phyloP scores from a whole-genome alignment of 2,329 filamentous ascomycete species.

The Pyricularia pennisetigena region DNA sequence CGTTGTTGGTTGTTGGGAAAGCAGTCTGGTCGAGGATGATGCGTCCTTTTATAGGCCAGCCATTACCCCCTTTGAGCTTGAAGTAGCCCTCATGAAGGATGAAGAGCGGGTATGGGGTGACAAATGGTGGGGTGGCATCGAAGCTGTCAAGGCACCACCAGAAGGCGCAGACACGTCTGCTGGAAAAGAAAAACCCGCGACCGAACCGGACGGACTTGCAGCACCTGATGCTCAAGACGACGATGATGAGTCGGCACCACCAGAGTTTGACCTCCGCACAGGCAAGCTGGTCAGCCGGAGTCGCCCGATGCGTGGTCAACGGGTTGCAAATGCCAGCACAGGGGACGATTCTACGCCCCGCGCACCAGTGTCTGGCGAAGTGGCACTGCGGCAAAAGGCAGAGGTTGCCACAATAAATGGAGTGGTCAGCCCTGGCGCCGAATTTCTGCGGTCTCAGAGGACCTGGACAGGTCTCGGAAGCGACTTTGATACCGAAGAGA shows the following conservation, averaged over 20 bases:
- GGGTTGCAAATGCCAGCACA: conserved; percentile 13
- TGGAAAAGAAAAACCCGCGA: conserved; percentile 13
- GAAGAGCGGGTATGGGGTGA: conserved; percentile 74
- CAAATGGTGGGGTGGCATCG: conserved; percentile 82
- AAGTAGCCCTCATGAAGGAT: conserved; percentile 66
- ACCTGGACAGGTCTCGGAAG: conserved; percentile 90
- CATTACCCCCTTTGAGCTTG: conserved; percentile 90
- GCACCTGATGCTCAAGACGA: conserved; percentile 16
- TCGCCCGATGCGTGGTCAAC: conserved; percentile 52
- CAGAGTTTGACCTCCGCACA: conserved; percentile 86
- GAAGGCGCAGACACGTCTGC: conserved; percentile 13
- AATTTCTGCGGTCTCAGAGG: conserved; percentile 70
- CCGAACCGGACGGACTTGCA: conserved; percentile 3
- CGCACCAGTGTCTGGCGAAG: conserved; percentile 30
- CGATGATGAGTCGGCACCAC: conserved; percentile 64
- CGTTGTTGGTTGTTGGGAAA: conserved; percentile 97
- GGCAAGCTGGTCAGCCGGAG: conserved; percentile 73
- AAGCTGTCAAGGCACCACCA: conserved; percentile 45
- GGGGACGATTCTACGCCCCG: conserved; percentile 6
- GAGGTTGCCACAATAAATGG: conserved; percentile 77
- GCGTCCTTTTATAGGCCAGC: conserved; percentile 76
- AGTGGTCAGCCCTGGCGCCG: conserved; percentile 81
- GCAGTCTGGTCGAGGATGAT: conserved; percentile 78
- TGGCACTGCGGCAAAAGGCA: conserved; percentile 48
- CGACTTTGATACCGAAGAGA: conserved; percentile 54